These are phyloP conservation scores for Rhizopus delemar DNA, from an alignment of 371 early-diverging fungal species.

Conservation along the genomic window DNA sequence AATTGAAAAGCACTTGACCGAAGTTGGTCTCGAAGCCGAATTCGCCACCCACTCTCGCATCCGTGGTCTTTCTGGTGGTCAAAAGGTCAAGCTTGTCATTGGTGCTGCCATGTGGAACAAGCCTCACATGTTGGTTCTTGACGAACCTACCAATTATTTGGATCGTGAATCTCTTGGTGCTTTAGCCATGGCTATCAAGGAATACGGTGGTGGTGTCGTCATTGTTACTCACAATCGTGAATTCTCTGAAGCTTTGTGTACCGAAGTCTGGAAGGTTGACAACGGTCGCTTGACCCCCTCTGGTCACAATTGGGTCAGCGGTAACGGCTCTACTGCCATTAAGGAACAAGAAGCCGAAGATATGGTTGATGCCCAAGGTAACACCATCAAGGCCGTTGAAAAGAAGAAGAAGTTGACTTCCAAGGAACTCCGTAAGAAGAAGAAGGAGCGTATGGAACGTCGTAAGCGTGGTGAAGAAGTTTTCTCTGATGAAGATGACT, in stretches of 20 bases:
- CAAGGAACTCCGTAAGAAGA: slow-evolving; percentile 57
- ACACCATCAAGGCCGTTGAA: slow-evolving; percentile 48
- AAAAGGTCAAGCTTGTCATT: slow-evolving; percentile 89
- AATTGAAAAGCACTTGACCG: slow-evolving; percentile 70
- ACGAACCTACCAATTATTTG: slow-evolving; percentile 89
- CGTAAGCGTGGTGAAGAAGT: slow-evolving; percentile 62
- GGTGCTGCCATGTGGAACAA: slow-evolving; percentile 84
- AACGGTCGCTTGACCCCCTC: slow-evolving; percentile 59
- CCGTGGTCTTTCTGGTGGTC: slow-evolving; percentile 87
- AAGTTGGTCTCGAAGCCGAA: slow-evolving; percentile 71
- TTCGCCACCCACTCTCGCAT: slow-evolving; percentile 83
- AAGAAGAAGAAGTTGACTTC: slow-evolving; percentile 54
- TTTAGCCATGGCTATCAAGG: slow-evolving; percentile 64
- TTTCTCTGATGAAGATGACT: slow-evolving; percentile 51
- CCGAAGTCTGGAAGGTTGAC: slow-evolving; percentile 77
- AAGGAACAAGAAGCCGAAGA: slow-evolving; percentile 45
- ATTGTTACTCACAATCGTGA: slow-evolving; percentile 78
- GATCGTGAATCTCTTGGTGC: slow-evolving; percentile 79
- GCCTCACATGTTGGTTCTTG: slow-evolving; percentile 86
- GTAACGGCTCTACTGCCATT: slow-evolving; percentile 44
- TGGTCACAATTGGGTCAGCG: slow-evolving; percentile 56
- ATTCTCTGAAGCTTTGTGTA: slow-evolving; percentile 71
- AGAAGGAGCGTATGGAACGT: slow-evolving; percentile 60
- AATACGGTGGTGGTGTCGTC: slow-evolving; percentile 76
- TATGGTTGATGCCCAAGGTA: slow-evolving; percentile 53